These are phyloP conservation scores for Cucurbita argyrosperma DNA, from an alignment of 306 rosid genomes.

Conservation along the genomic window DNA sequence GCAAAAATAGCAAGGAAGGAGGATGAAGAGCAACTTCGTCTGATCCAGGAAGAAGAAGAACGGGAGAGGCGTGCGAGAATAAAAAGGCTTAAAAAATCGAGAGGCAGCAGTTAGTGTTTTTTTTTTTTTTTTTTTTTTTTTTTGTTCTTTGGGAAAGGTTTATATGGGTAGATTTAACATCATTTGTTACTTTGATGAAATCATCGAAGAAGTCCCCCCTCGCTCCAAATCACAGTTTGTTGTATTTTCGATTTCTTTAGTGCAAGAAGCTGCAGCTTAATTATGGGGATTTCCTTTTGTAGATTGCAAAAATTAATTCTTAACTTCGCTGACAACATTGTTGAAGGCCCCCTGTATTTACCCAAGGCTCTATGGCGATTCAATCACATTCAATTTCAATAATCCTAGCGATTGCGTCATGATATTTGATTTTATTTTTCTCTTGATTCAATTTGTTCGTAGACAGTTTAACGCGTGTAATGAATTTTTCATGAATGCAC, in stretches of 20 bases:
- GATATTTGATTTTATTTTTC: too few relatives aligned
- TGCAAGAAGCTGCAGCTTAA: background rate
- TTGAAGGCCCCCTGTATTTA: background rate
- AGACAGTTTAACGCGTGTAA: too few relatives aligned
- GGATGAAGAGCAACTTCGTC: constrained; percentile 41
- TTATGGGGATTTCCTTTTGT: constrained; percentile 1
- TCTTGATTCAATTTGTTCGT: too few relatives aligned
- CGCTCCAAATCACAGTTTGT: background rate
- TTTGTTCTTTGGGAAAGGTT: constrained; percentile 3
- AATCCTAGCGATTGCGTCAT: background rate
- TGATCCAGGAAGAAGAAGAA: constrained; percentile 41
- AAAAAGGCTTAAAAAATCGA: constrained; percentile 26
- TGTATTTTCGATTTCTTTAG: background rate
- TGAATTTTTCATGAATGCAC: too few relatives aligned
- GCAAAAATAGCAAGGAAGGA: constrained; percentile 34
- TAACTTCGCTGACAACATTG: background rate
- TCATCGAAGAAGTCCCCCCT: background rate
- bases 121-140: background rate
- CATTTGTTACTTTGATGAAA: background rate
- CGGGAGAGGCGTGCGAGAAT: constrained; percentile 16
- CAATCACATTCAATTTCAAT: background rate
- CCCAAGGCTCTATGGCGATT: background rate
- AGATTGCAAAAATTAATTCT: background rate
- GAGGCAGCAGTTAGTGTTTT: constrained; percentile 5
- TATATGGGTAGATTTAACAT: background rate